Conservation (phyloP, 306 rosid genomes). For the Rosa multiflora region DNA sequence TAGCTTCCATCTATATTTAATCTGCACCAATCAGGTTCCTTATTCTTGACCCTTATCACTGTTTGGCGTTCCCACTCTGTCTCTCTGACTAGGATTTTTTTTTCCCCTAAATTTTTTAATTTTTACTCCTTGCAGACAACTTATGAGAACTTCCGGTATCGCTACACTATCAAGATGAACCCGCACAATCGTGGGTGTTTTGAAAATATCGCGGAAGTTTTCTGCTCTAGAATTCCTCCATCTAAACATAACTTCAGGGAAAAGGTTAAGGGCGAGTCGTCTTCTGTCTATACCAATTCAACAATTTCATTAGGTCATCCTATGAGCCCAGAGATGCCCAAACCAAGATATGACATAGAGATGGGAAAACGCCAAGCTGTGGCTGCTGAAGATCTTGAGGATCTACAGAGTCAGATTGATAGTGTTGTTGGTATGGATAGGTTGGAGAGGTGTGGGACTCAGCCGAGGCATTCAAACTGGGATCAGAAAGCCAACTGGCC, state of each 20-base stretch:
- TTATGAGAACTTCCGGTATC: conserved; percentile 43
- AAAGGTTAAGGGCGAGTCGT: conserved; percentile 31
- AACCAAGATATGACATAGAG: conserved; percentile 34
- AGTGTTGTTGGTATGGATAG: conserved; percentile 38
- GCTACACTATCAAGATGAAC: conserved; percentile 31
- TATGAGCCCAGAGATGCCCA: conserved; percentile 33
- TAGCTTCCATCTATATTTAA: conserved; percentile 39
- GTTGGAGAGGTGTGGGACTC: conserved; percentile 39
- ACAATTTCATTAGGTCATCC: conserved; percentile 8
- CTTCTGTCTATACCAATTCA: conserved; percentile 15
- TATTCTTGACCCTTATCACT: neutral
- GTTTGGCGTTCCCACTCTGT: neutral
- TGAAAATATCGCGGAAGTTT: conserved; percentile 27
- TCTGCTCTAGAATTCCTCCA: conserved; percentile 32
- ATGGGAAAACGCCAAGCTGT: conserved; percentile 41
- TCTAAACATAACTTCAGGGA: conserved; percentile 37
- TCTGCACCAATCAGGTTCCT: conserved; percentile 43
- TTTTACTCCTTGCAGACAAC: conserved; percentile 34
- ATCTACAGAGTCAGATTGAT: conserved; percentile 43
- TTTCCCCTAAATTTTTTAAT: neutral
- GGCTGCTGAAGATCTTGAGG: conserved; percentile 44
- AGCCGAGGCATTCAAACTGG: conserved; percentile 34
- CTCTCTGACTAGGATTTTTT: neutral
- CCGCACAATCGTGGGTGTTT: conserved; percentile 39
- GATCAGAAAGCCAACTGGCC: conserved; percentile 37